Percentiles rank a stretch among this genome's conserved stretches.
Evolutionary conservation across 129 eudicot species (phyloP).

Genomic region (Chrysanthemum lavandulifolium): DNA sequence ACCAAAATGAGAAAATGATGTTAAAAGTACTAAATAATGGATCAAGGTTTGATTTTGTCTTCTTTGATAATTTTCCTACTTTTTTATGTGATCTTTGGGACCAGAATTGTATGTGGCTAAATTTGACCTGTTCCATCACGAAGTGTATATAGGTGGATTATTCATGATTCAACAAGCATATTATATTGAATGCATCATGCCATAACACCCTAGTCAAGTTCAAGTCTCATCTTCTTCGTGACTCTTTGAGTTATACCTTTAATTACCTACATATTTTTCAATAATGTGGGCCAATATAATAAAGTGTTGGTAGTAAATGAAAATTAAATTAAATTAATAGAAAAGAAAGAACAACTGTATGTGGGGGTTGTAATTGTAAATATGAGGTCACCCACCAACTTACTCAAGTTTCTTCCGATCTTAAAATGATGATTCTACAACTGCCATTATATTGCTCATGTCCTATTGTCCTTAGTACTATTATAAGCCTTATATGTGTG

Average conservation of each 20-base stretch:
- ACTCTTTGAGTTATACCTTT: constrained; percentile 1
- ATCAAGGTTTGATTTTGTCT: too few species aligned
- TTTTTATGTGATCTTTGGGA: background rate
- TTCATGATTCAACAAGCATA: constrained; percentile 22
- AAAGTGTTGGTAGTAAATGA: background rate
- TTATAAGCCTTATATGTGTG: too few species aligned
- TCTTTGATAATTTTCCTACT: too few species aligned
- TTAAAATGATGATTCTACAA: too few species aligned
- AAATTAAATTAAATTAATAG: background rate
- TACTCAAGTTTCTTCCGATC: too few species aligned
- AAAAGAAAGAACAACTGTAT: background rate
- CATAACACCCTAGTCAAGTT: constrained; percentile 7
- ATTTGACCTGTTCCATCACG: background rate
- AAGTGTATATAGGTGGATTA: background rate
- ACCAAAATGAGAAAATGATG: too few species aligned
- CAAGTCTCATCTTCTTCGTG: constrained; percentile 25
- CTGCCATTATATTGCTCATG: too few species aligned
- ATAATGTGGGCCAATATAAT: too few species aligned
- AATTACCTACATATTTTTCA: background rate
- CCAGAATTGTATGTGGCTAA: background rate
- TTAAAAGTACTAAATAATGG: too few species aligned
- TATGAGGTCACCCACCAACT: too few species aligned
- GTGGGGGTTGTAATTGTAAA: too few species aligned
- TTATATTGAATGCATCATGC: background rate
- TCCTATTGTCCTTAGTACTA: too few species aligned